A percentile compares a stretch with the other conserved stretches of the same genome.
Conservation (phyloP, 2,329 filamentous ascomycete species). For the Aspergillus fumigatiaffinis region DNA sequence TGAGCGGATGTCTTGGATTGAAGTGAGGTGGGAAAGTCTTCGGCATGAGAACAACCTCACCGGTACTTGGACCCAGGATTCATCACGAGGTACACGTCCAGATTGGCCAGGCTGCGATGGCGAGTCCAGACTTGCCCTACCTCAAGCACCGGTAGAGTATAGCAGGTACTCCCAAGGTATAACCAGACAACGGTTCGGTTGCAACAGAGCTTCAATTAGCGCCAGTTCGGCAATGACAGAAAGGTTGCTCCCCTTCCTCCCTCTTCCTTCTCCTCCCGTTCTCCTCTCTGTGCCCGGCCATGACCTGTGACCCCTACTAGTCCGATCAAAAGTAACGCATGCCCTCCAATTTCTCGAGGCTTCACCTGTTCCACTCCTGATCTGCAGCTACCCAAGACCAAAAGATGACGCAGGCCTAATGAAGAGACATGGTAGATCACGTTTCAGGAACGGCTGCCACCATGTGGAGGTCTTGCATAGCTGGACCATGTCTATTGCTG, state of each 20-base stretch:
- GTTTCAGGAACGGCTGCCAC: slow-evolving; percentile 23
- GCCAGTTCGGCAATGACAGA: not conserved
- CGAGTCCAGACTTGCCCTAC: slow-evolving; percentile 19
- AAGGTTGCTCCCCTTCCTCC: not conserved
- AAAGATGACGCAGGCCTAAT: slow-evolving; percentile 15
- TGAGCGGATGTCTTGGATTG: slow-evolving; percentile 22
- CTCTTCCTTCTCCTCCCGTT: not conserved
- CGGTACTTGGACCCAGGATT: slow-evolving; percentile 13
- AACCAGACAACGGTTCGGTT: slow-evolving; percentile 6
- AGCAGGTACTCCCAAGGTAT: slow-evolving; percentile 11
- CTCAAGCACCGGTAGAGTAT: slow-evolving; percentile 11
- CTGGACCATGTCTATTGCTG: slow-evolving; percentile 8
- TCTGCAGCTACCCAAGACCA: slow-evolving; percentile 28
- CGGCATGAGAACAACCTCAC: slow-evolving; percentile 16
- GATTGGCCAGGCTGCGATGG: slow-evolving; percentile 11
- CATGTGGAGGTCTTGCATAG: slow-evolving; percentile 28
- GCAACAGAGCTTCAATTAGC: slow-evolving; percentile 9
- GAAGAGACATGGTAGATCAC: slow-evolving; percentile 18
- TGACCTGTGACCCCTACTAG: not conserved
- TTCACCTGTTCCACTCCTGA: slow-evolving; percentile 27
- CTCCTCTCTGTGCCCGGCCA: not conserved
- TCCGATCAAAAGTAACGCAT: slow-evolving; percentile 4
- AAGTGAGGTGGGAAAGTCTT: slow-evolving; percentile 3
- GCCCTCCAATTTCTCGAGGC: slow-evolving; percentile 25
- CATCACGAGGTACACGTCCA: slow-evolving; percentile 19